Conservation (phyloP, 1,284 basidiomycete genomes). For the Wallemia hederae region DNA sequence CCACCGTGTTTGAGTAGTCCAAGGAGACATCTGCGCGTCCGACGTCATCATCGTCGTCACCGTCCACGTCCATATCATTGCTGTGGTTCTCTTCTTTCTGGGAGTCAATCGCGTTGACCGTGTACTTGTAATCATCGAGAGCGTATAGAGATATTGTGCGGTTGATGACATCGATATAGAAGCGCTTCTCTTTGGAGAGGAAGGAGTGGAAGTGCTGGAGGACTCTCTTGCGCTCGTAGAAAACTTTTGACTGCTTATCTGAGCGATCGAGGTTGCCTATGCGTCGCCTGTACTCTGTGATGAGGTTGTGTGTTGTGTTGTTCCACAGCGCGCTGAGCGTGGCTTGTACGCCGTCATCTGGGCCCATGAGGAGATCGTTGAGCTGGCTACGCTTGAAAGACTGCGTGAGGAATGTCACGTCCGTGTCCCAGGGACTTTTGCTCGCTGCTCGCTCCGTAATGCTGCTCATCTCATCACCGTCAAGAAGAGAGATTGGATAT, state of each 20-base stretch:
- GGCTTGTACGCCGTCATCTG: neutral
- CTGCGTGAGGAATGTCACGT: neutral
- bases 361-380: neutral
- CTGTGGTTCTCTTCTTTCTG: conserved; percentile 8
- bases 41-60: conserved; percentile 6
- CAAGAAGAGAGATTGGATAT: too few relatives aligned
- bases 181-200: conserved; percentile 55
- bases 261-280: neutral
- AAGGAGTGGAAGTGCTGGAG: conserved; percentile 64
- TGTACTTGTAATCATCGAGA: conserved; percentile 23
- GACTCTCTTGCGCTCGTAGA: conserved; percentile 40
- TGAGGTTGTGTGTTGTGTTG: neutral
- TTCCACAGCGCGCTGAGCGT: neutral
- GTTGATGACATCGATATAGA: conserved; percentile 47
- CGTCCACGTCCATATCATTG: neutral
- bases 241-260: neutral
- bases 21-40: conserved; percentile 6
- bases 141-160: conserved; percentile 36
- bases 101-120: conserved; percentile 30
- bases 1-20: conserved; percentile 10
- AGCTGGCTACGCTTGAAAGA: neutral
- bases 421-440: neutral
- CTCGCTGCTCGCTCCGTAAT: neutral
- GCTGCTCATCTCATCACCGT: neutral
- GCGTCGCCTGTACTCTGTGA: neutral